These are phyloP conservation scores for Paramecium primaurelia DNA, from an alignment of 73 alveolate genomes.

Conservation along the genomic window DNA sequence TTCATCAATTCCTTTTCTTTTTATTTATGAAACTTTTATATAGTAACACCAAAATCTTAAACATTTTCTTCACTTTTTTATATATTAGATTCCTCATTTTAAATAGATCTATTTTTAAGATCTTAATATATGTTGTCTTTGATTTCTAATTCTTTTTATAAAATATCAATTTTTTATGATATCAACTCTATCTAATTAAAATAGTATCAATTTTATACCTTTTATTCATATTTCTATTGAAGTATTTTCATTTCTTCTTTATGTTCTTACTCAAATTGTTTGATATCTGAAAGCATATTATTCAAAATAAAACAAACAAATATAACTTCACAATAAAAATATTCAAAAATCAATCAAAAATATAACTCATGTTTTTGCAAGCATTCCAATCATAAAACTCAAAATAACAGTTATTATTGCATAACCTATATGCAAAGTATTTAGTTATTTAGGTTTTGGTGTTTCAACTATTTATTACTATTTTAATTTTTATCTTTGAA, in stretches of 20 bases:
- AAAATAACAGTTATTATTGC: background rate
- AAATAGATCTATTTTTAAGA: background rate
- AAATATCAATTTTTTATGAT: background rate
- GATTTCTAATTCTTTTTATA: background rate
- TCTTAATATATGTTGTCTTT: background rate
- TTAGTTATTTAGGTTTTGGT: background rate
- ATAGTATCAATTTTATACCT: background rate
- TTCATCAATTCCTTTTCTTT: slow-evolving; percentile 1
- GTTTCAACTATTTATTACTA: background rate
- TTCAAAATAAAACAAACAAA: background rate
- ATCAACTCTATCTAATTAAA: background rate
- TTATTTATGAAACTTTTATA: background rate
- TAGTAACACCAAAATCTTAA: background rate
- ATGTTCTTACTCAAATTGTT: background rate
- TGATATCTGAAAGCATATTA: background rate
- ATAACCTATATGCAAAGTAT: background rate
- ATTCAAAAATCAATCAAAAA: background rate
- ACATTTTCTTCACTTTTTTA: background rate
- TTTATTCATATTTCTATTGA: background rate
- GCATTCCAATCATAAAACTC: background rate
- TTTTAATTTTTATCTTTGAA: background rate
- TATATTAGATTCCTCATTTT: background rate
- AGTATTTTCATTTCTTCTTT: background rate
- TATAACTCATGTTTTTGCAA: background rate
- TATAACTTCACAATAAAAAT: background rate